Evolutionary conservation across 2,329 filamentous ascomycete species (phyloP), one percentile per base, ranked within the genome.

Genomic region (Penicillium sp.): DNA sequence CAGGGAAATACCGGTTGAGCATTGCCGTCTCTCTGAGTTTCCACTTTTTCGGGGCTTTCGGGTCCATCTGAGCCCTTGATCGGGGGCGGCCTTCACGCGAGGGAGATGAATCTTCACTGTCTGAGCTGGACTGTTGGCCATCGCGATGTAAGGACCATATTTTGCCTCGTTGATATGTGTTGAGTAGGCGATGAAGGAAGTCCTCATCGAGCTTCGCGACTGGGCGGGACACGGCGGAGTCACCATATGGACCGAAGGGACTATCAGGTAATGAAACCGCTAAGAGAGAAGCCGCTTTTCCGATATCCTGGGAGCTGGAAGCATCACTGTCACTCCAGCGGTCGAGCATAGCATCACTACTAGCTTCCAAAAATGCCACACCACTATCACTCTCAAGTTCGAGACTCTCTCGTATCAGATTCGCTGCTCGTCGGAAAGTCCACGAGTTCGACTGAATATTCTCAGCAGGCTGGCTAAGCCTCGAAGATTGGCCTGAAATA

Each of bases 121-220:
- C 76, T 0, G 75, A 77, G 6, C 73, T 74, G 3, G 73, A 75
- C 1, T 78, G 52, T 28, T 67, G 59, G 0, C 74, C 72, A 58
- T 76, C 74, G 2, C 65, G 70, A 45, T 78, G 74, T 51, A 79
- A 77, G 1, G 74, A 75, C 76, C 76, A 79, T 1, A 80, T 58
- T 45, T 77, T 77, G 10, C 77, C 77, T 48, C 73, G 71, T 4
- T 74, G 73, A 52, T 79, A 78, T 34, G 16, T 74, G 71, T 23
- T 67, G 69, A 9, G 33, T 15, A 78, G 61, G 10, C 77, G 60
- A 34, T 65, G 57, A 10, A 66, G 61, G 5, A 73, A 51, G 9
- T 72, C 71, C 0, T 60, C 59, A 6, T 59, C 62, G 43, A 70
- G 68, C 13, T 70, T 54, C 45, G 61, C 67, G 5, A 66, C 65